A percentile compares a stretch with the other conserved stretches of the same genome.
Evolutionary conservation across 148 eudicot species (phyloP).

Genomic region (Fagopyrum tataricum): DNA sequence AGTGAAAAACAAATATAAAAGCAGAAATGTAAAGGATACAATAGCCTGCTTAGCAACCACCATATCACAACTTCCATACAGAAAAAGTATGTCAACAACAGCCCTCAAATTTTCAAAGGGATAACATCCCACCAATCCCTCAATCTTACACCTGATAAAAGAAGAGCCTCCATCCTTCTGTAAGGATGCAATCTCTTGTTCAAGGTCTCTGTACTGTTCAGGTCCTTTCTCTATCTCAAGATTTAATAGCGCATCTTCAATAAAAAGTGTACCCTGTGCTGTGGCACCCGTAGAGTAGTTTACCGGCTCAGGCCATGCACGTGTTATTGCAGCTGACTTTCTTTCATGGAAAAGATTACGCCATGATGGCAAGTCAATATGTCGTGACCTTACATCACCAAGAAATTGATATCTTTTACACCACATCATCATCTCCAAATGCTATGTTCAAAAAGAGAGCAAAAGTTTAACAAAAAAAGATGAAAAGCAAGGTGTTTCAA

Average conservation of each 20-base stretch:
- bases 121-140: slow-evolving; percentile 67
- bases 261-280: slow-evolving; percentile 50
- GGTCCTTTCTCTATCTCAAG: slow-evolving; percentile 59
- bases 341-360: slow-evolving; percentile 55
- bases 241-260: slow-evolving; percentile 90
- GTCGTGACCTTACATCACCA: slow-evolving; percentile 51
- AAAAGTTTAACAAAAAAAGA: slow-evolving; percentile 5
- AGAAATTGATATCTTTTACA: slow-evolving; percentile 75
- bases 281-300: slow-evolving; percentile 31
- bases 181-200: slow-evolving; percentile 54
- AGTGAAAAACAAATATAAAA: background rate
- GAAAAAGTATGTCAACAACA: slow-evolving; percentile 77
- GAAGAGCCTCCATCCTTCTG: slow-evolving; percentile 60
- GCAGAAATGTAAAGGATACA: slow-evolving; percentile 56
- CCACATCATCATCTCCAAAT: slow-evolving; percentile 91
- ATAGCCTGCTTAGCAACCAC: slow-evolving; percentile 90
- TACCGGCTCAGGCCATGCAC: slow-evolving; percentile 79
- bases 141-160: slow-evolving; percentile 47
- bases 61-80: slow-evolving; percentile 77
- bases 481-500: background rate
- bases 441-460: slow-evolving; percentile 41
- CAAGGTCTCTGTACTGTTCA: slow-evolving; percentile 32
- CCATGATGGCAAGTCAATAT: slow-evolving; percentile 49
- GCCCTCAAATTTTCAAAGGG: slow-evolving; percentile 83
- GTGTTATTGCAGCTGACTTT: slow-evolving; percentile 59